A percentile compares a stretch with the other conserved stretches of the same genome.
phyloP scores from a whole-genome alignment of 164 flowering plant species.

The Chloranthus sessilifolius region DNA sequence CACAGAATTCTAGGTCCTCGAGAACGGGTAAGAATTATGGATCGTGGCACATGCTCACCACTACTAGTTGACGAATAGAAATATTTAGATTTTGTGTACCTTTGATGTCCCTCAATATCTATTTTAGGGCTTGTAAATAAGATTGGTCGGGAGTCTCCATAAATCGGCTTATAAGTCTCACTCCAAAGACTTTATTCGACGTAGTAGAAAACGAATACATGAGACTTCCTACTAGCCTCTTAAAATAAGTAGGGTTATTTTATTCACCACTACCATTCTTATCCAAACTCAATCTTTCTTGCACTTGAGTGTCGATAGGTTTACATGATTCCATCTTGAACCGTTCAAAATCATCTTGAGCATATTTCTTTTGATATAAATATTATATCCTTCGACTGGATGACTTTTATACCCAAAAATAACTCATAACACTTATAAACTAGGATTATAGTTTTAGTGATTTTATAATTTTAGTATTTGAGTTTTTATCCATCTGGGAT shows the following conservation, averaged over 20 bases:
- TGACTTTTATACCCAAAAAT: neutral
- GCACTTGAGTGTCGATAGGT: neutral
- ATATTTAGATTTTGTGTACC: neutral
- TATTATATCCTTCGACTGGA: neutral
- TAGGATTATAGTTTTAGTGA: too few species aligned
- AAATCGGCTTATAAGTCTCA: neutral
- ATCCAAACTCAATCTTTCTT: neutral
- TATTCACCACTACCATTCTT: neutral
- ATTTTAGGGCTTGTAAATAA: neutral
- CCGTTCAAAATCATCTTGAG: neutral
- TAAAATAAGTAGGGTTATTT: neutral
- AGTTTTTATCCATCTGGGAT: too few species aligned
- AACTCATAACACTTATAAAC: too few species aligned
- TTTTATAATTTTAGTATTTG: too few species aligned
- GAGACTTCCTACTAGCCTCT: neutral
- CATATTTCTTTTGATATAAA: neutral
- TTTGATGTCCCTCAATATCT: neutral
- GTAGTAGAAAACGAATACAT: neutral
- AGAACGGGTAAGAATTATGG: too few species aligned
- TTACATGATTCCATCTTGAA: too few species aligned
- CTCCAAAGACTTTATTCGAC: neutral
- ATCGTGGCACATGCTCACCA: too few species aligned
- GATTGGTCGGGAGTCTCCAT: neutral
- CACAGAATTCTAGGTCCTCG: too few species aligned
- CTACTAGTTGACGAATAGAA: too few species aligned